Base-by-base conservation (phyloP, 2,329 filamentous ascomycete genomes). In the Tolypocladium tropicale region DNA sequence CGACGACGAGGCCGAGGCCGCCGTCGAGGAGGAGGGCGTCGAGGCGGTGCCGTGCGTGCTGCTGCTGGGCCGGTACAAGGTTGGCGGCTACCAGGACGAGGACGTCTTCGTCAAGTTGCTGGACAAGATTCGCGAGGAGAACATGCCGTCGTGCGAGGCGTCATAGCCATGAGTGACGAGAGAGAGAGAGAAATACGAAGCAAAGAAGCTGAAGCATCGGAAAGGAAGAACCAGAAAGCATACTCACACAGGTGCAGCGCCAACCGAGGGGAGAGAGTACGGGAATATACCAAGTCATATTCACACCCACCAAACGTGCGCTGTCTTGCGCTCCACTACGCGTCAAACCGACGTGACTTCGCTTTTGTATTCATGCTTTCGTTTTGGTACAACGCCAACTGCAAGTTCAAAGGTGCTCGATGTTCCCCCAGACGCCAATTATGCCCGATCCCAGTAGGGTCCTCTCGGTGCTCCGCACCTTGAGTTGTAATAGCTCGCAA, bases 11-110 rank as follows among this genome's bases (percentile, higher is more conserved):
- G 68, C 67, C 1, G 55, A 63, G 48, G 59, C 51, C 9, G 68
- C 70, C 3, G 62, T 59, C 46, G 62, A 62, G 28, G 58, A 62
- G 12, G 59, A 63, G 5, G 70, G 68, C 7, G 71, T 92, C 54
- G 76, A 76, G 56, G 88, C 88, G 0, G 88, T 92, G 61, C 88
- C 89, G 18, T 84, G 86, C 62, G 89, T 89, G 64, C 84, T 83
- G 2, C 78, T 93, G 53, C 86, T 90, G 65, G 82, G 78, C 1
- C 74, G 75, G 64, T 90, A 83, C 69, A 79, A 84, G 60, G 76
- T 93, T 21, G 83, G 85, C 10, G 89, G 89, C 1, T 88, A 85
- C 55, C 86, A 92, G 73, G 81, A 85, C 57, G 75, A 81, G 3
- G 76, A 77, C 49, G 77, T 84, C 0, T 90, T 91, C 67, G 72